A percentile compares a stretch with the other conserved stretches of the same genome.
These are phyloP conservation scores for Veloboletus limbatus DNA, from an alignment of 1,284 basidiomycete genomes.

Conservation along the genomic window DNA sequence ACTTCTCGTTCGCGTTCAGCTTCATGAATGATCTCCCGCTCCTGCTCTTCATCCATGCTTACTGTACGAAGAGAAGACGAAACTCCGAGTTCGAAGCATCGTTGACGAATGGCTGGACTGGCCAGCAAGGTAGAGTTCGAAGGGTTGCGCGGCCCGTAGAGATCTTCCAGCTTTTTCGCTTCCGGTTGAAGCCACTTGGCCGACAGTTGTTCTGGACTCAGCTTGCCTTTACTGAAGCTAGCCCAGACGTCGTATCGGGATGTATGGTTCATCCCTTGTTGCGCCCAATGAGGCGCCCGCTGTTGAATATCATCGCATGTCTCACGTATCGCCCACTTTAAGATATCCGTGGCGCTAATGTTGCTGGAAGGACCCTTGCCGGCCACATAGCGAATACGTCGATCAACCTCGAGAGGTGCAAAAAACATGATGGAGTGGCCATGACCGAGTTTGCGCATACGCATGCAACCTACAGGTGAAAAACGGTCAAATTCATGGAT, in stretches of 20 bases:
- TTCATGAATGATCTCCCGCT: conserved; percentile 47
- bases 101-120: conserved; percentile 27
- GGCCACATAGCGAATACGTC: conserved; percentile 35
- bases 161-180: conserved; percentile 37
- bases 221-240: conserved; percentile 10
- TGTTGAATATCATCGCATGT: no score
- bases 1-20: conserved; percentile 41
- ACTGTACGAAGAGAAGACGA: conserved; percentile 11
- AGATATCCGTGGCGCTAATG: conserved; percentile 35
- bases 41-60: conserved; percentile 47
- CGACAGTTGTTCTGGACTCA: conserved; percentile 18
- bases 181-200: conserved; percentile 40
- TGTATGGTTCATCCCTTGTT: conserved; percentile 46
- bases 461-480: conserved; percentile 43
- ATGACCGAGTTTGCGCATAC: conserved; percentile 49
- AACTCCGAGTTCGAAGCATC: conserved; percentile 32
- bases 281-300: conserved; percentile 48
- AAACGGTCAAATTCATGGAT: neutral
- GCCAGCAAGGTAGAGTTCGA: neutral
- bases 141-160: conserved; percentile 30
- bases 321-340: conserved; percentile 48
- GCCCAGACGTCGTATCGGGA: conserved; percentile 36
- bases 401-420: conserved; percentile 46
- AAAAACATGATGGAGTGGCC: conserved; percentile 52
- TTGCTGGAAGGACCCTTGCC: conserved; percentile 1